Evolutionary conservation across 164 flowering plant species (phyloP).

Genomic region (Nymphaea colorata): DNA sequence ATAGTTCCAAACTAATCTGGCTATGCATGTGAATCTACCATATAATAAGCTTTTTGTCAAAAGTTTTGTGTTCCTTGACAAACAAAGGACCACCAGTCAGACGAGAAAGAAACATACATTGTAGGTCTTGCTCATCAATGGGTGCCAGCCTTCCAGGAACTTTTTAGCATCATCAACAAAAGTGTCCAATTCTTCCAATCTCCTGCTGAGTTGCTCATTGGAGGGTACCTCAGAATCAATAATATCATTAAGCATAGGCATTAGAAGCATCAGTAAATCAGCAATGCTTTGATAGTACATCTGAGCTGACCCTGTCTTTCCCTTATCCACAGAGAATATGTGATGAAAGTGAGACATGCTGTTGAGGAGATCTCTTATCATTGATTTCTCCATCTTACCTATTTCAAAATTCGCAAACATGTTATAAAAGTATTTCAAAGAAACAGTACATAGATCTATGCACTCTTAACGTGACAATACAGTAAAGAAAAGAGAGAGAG

Average conservation of each 20-base stretch:
- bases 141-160: constrained; percentile 55
- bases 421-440: too few relatives aligned
- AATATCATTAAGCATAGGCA: constrained; percentile 51
- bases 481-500: too few relatives aligned
- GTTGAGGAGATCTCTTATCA: constrained; percentile 50
- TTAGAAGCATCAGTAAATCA: constrained; percentile 54
- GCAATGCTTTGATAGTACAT: constrained; percentile 50
- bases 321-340: constrained; percentile 33
- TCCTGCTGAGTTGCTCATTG: constrained; percentile 36
- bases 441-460: too few relatives aligned
- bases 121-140: constrained; percentile 64
- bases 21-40: not conserved
- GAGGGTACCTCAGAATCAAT: constrained; percentile 40
- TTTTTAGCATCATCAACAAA: constrained; percentile 47
- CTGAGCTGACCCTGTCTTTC: constrained; percentile 37
- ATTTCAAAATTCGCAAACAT: constrained; percentile 6
- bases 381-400: constrained; percentile 77
- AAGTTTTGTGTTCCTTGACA: too few relatives aligned
- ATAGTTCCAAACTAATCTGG: too few relatives aligned
- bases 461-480: too few relatives aligned
- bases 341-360: constrained; percentile 36
- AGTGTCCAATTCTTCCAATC: constrained; percentile 41
- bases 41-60: not conserved
- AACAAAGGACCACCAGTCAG: not conserved
- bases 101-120: constrained; percentile 30